These are phyloP conservation scores for Boletales sp. DNA, from an alignment of 768 basidiomycete genomes.

Conservation along the genomic window DNA sequence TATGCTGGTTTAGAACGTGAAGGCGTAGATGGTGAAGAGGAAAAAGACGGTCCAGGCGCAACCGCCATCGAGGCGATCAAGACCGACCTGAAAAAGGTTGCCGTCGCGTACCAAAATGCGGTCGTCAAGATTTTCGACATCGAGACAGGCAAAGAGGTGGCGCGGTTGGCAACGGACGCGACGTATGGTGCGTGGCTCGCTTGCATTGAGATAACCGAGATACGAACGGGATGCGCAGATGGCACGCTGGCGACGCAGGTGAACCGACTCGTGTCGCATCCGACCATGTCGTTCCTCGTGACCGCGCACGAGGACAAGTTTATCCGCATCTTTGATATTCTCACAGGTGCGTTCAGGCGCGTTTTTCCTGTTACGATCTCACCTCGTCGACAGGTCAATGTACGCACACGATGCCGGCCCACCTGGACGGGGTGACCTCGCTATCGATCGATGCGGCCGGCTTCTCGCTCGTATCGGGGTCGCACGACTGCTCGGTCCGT, in stretches of 20 bases:
- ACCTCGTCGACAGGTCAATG: slow-evolving; percentile 58
- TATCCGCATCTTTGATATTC: slow-evolving; percentile 84
- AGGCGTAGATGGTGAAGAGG: slow-evolving; percentile 36
- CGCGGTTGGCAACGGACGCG: slow-evolving; percentile 55
- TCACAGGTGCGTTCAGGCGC: slow-evolving; percentile 55
- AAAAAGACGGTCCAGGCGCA: slow-evolving; percentile 56
- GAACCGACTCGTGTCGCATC: slow-evolving; percentile 85
- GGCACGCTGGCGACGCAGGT: slow-evolving; percentile 75
- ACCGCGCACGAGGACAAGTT: slow-evolving; percentile 93
- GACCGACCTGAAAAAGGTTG: slow-evolving; percentile 78
- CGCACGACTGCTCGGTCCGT: slow-evolving; percentile 90
- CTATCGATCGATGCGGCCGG: slow-evolving; percentile 85
- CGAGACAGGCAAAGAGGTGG: slow-evolving; percentile 78
- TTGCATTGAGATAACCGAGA: background rate
- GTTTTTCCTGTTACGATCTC: slow-evolving; percentile 1
- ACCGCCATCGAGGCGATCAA: slow-evolving; percentile 83
- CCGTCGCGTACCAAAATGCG: slow-evolving; percentile 87
- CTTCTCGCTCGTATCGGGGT: slow-evolving; percentile 83
- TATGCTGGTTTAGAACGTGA: slow-evolving; percentile 62
- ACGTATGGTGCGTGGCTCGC: slow-evolving; percentile 45
- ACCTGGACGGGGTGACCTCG: slow-evolving; percentile 89
- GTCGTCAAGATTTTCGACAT: slow-evolving; percentile 89
- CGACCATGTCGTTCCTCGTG: slow-evolving; percentile 82
- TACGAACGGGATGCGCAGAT: slow-evolving; percentile 40
- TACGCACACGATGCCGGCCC: slow-evolving; percentile 86